Evolutionary conservation across 805 yeast species (phyloP).

Genomic region (Ogataea henricii): DNA sequence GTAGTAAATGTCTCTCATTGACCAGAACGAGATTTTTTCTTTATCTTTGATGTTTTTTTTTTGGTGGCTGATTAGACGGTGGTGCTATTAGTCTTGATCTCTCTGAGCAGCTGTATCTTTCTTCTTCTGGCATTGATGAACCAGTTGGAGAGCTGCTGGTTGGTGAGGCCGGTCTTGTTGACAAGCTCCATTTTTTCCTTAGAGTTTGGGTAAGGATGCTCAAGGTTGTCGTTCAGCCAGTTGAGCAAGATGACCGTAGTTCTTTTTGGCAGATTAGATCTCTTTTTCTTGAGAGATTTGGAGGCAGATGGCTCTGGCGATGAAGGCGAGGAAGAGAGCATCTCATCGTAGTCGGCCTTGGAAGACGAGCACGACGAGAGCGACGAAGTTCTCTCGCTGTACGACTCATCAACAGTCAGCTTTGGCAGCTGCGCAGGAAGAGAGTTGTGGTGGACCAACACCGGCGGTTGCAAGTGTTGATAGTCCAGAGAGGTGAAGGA

Average conservation of each 20-base stretch:
- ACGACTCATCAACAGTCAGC: slow-evolving; percentile 3
- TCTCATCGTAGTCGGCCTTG: slow-evolving; percentile 16
- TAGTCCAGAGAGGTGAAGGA: slow-evolving; percentile 22
- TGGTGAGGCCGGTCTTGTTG: slow-evolving; percentile 54
- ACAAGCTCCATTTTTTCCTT: slow-evolving; percentile 58
- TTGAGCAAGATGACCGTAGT: slow-evolving; percentile 53
- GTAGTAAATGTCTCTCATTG: not conserved
- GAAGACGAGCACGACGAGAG: slow-evolving; percentile 2
- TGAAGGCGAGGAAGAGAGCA: slow-evolving; percentile 15
- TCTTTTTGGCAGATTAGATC: slow-evolving; percentile 62
- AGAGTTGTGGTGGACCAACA: slow-evolving; percentile 4
- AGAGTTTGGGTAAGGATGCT: slow-evolving; percentile 62
- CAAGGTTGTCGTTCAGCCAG: slow-evolving; percentile 58
- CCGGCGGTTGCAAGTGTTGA: slow-evolving; percentile 10
- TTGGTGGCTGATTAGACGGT: too few species aligned
- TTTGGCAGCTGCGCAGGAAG: slow-evolving; percentile 2
- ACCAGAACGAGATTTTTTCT: slow-evolving; percentile 4
- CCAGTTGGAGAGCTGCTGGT: slow-evolving; percentile 63
- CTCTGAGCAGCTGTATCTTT: slow-evolving; percentile 52
- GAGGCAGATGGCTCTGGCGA: slow-evolving; percentile 15
- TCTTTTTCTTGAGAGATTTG: slow-evolving; percentile 31
- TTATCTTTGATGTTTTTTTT: too few species aligned
- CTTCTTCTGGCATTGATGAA: slow-evolving; percentile 64
- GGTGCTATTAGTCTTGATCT: slow-evolving; percentile 33
- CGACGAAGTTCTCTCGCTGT: slow-evolving; percentile 2